Evolutionary conservation across 306 rosid species (phyloP), one percentile per base, ranked within the genome.

Genomic region (Ceratonia siliqua): DNA sequence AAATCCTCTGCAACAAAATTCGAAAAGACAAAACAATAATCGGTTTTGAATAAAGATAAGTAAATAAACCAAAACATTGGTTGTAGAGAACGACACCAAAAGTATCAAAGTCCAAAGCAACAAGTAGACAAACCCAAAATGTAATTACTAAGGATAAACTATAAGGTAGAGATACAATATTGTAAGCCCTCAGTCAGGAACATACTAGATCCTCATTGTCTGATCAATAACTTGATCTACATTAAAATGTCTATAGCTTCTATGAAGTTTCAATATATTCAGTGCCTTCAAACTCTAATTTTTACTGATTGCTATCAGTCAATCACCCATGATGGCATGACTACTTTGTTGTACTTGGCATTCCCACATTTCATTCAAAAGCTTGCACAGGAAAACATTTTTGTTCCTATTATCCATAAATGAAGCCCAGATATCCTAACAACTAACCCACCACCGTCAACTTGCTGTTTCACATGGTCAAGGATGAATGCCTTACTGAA

Each of bases 361-460:
- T 17, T 17, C 61, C 20, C 12, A 68, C 15, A 46, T 30, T 24
- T 46, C 50, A 33, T 18, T 62, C 41, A 22, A 35, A 36, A 22
- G 30, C 13, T 38, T 24, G 36, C 53, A 63, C 45, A 38, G 25
- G 33, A 72, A 54, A 25, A 41, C 20, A 14, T 53, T 25, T 32
- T 20, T 8, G 17, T 25, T 3, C 18, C 12, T 24, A 28, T 46
- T 38, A 28, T 20, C 39, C 8, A 74, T 36, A 33, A 59, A 45
- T 72, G 68, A 8, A 17, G 27, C 73, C 17, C 17, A 39, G 2
- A 24, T 12, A 25, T 6, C 24, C 62, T 25, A 62, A 38, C 50
- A 24, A 53, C 35, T 45, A 49, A 52, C 46, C 17, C 38, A 38
- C 55, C 42, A 62, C 55, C 42, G 49, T 17, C 72, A 62, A 62